Evolutionary conservation across 1,284 basidiomycete species (phyloP), one percentile per base, ranked within the genome.

Genomic region (Wallemia mellicola): DNA sequence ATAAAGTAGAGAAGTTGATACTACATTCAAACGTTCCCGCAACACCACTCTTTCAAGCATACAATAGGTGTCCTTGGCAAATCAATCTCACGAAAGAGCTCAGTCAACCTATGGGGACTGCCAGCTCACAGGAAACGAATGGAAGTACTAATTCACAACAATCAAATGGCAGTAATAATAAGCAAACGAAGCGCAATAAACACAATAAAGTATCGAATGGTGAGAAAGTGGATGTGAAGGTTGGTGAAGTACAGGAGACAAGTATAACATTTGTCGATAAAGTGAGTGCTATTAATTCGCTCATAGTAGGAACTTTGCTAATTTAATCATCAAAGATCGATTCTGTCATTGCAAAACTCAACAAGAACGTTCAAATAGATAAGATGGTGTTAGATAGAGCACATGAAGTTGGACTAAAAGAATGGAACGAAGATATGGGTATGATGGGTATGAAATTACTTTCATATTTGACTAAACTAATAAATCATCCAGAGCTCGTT

Each of bases 11-110:
- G 15, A 57, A 57, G 55, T 11, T 57, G 15, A 28, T 57, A 14
- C 22, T 57, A 17, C 55, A 57, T 25, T 27, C 55, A 17, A 57
- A 57, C 22, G 25, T 57, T 9, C 55, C 55, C 5, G 55, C 25
- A 19, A 57, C 55, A 28, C 55, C 55, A 14, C 55, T 57, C 11
- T 57, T 57, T 24, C 55, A 57, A 15, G 55, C 55, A n/a, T 57
- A 57, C 55, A 57, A 57, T 17, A 3, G 55, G 15, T 57, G 55
- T 28, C 7, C 22, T 7, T 57, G 55, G 55, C 55, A 25, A 7
- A 57, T 57, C 27, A 25, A n/a, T 11, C 30, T 32, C 9, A 7
- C 30, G 7, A 19, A 32, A 9, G 30, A 32, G 30, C n/a, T n/a
- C n/a, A n/a, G n/a, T n/a, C n/a, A n/a, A n/a, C n/a, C n/a, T 32